Conservation (phyloP, 495 filamentous ascomycete genomes). For the Antarctomyces pellizariae region DNA sequence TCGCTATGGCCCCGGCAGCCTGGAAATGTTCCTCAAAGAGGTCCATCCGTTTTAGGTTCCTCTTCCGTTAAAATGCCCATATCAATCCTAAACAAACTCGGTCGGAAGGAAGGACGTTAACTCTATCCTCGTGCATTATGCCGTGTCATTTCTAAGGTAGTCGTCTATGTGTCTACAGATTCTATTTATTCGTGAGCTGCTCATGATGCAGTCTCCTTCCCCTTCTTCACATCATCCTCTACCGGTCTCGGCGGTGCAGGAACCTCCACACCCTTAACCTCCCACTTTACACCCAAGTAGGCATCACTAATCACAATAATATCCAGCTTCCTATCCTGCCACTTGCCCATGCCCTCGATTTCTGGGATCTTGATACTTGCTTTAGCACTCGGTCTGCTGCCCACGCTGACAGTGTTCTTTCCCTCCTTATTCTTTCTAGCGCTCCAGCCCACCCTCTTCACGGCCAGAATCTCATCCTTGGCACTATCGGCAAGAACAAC, state of each 20-base stretch:
- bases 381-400: slow-evolving; percentile 20
- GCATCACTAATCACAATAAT: slow-evolving; percentile 61
- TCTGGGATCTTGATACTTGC: slow-evolving; percentile 39
- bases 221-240: slow-evolving; percentile 14
- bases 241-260: slow-evolving; percentile 17
- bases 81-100: no score
- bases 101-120: no score
- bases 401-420: slow-evolving; percentile 9
- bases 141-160: no score
- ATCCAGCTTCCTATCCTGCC: slow-evolving; percentile 29
- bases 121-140: no score
- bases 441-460: slow-evolving; percentile 69
- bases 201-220: no score
- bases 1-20: no score
- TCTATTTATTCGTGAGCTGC: no score
- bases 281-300: slow-evolving; percentile 64
- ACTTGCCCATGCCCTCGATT: slow-evolving; percentile 11
- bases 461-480: slow-evolving; percentile 52
- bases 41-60: no score
- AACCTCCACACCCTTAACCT: slow-evolving; percentile 26
- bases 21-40: no score
- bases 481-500: slow-evolving; percentile 41
- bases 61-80: no score
- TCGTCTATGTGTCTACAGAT: no score
- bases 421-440: slow-evolving; percentile 11